A percentile compares a stretch with the other conserved stretches of the same genome.
Evolutionary conservation across 2,329 filamentous ascomycete species (phyloP).

Genomic region (Cadophora sp.): DNA sequence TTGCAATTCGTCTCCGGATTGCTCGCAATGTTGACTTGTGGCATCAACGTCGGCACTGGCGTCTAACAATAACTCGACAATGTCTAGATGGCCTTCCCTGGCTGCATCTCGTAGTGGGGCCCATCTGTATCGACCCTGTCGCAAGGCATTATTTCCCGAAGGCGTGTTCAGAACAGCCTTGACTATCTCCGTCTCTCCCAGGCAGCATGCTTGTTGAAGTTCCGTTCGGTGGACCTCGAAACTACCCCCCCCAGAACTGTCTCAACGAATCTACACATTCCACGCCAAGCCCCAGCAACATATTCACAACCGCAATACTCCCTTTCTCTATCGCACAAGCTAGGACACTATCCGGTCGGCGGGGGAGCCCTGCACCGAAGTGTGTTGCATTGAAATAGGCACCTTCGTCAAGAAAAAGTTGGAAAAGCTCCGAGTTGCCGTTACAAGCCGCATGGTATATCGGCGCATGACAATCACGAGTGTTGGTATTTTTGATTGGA

Average conservation of each 20-base stretch:
- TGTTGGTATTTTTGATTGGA: not conserved
- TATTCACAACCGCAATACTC: constrained; percentile 17
- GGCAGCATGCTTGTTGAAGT: constrained; percentile 34
- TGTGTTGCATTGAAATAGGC: constrained; percentile 24
- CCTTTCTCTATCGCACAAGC: constrained; percentile 16
- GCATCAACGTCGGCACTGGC: constrained; percentile 21
- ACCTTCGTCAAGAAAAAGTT: constrained; percentile 25
- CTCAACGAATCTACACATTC: constrained; percentile 15
- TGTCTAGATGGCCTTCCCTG: constrained; percentile 11
- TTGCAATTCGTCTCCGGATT: not conserved
- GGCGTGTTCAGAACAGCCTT: constrained; percentile 44
- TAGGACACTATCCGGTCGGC: constrained; percentile 13
- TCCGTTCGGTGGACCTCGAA: constrained; percentile 26
- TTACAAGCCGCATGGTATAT: constrained; percentile 19
- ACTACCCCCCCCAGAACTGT: not conserved
- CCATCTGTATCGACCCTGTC: not conserved
- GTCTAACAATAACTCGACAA: constrained; percentile 14
- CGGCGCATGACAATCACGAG: too few relatives aligned
- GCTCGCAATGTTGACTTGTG: not conserved
- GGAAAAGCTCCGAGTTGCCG: constrained; percentile 18
- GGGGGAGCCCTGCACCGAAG: too few relatives aligned
- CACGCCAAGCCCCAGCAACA: constrained; percentile 37
- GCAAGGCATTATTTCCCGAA: constrained; percentile 29
- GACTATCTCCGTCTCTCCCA: constrained; percentile 45
- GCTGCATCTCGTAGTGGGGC: constrained; percentile 11